Evolutionary conservation across 2,329 filamentous ascomycete genomes (phyloP).

Genomic region (Alternaria atra): DNA sequence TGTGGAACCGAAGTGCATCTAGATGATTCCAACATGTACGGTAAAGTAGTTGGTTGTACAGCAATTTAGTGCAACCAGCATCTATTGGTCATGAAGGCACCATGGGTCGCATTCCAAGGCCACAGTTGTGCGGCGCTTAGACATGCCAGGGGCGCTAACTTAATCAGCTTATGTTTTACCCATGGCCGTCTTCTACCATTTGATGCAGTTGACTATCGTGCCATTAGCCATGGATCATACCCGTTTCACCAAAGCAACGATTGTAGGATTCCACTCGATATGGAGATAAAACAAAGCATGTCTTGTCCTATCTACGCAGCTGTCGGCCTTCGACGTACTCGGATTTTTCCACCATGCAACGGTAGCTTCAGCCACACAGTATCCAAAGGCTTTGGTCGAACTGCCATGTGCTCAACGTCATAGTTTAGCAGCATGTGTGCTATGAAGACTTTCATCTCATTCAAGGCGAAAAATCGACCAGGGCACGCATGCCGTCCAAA

Average conservation of each 20-base stretch:
- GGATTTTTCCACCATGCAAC: slow-evolving; percentile 16
- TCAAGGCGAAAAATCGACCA: slow-evolving; percentile 25
- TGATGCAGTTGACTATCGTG: not conserved
- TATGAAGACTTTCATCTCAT: slow-evolving; percentile 30
- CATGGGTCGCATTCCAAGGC: no score
- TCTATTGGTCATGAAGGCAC: no score
- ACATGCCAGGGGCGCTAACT: no score
- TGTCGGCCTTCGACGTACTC: slow-evolving; percentile 7
- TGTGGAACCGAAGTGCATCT: no score
- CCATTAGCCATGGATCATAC: not conserved
- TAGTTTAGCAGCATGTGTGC: slow-evolving; percentile 29
- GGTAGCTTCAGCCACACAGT: slow-evolving; percentile 25
- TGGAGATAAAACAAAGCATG: not conserved
- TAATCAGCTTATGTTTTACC: not conserved
- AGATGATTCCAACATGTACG: no score
- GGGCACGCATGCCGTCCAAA: slow-evolving; percentile 26
- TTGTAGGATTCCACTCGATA: not conserved
- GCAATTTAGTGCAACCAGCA: not conserved
- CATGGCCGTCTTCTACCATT: not conserved
- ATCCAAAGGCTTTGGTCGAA: slow-evolving; percentile 21
- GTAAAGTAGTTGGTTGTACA: no score
- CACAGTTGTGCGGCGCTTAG: no score
- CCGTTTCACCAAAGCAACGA: not conserved
- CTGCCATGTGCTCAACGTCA: slow-evolving; percentile 22
- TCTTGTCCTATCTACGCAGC: not conserved